These are phyloP conservation scores for Metarhizium anisopliae DNA, from an alignment of 2,329 filamentous ascomycete genomes.

Conservation along the genomic window DNA sequence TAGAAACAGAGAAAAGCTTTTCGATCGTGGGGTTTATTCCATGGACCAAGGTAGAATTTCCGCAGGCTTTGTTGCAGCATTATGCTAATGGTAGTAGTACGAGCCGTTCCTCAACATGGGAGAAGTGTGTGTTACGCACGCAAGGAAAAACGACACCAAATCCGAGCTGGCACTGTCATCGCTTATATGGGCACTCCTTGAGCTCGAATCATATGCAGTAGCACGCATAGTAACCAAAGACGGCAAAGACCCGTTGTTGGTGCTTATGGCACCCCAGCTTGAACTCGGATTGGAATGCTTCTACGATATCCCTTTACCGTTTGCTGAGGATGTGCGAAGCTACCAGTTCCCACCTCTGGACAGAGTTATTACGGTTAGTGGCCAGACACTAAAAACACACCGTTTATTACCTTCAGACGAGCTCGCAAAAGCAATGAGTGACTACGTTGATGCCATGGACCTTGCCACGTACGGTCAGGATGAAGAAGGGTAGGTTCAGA, in stretches of 20 bases:
- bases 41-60: conserved; percentile 49
- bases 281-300: conserved; percentile 76
- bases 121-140: conserved; percentile 67
- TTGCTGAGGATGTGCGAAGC: conserved; percentile 82
- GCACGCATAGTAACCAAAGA: conserved; percentile 81
- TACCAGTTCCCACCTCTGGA: conserved; percentile 90
- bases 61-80: not conserved
- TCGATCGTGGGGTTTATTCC: conserved; percentile 83
- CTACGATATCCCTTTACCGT: conserved; percentile 83
- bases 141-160: conserved; percentile 69
- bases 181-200: conserved; percentile 76
- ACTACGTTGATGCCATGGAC: conserved; percentile 92
- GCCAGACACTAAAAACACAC: conserved; percentile 71
- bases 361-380: conserved; percentile 77
- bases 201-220: conserved; percentile 77
- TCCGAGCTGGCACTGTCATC: conserved; percentile 81
- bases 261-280: conserved; percentile 73
- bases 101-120: conserved; percentile 81
- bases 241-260: conserved; percentile 64
- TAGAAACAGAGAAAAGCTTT: conserved; percentile 67
- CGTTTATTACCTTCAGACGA: conserved; percentile 71
- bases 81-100: conserved; percentile 41
- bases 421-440: conserved; percentile 72
- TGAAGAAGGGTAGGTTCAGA: conserved; percentile 57
- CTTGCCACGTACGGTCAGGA: conserved; percentile 62